A percentile compares a stretch with the other conserved stretches of the same genome.
These are phyloP conservation scores for Musa itinerans DNA, from an alignment of 176 grass and related monocot species.

Conservation along the genomic window DNA sequence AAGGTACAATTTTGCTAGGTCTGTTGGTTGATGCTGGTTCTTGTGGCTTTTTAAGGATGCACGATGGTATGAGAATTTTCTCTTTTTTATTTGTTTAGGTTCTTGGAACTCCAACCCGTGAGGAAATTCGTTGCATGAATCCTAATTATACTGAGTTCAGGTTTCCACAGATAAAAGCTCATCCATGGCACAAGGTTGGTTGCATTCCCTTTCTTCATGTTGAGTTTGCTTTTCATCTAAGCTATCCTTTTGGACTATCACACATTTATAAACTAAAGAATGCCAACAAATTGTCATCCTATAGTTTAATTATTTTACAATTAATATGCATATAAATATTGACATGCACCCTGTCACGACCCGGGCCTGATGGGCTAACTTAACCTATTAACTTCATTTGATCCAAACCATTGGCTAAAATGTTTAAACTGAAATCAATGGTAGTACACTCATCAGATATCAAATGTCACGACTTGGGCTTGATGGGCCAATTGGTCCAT, in stretches of 20 bases:
- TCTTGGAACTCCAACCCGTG: slow-evolving; percentile 63
- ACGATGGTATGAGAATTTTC: not conserved
- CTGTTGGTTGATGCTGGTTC: not conserved
- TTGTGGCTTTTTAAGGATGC: not conserved
- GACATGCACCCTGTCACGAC: not conserved
- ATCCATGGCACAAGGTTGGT: slow-evolving; percentile 67
- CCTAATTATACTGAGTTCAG: slow-evolving; percentile 65
- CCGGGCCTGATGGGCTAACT: too few species aligned
- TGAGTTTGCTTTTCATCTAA: not conserved
- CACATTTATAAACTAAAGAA: not conserved
- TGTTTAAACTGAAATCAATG: too few species aligned
- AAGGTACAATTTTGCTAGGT: slow-evolving; percentile 1
- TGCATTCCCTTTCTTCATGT: not conserved
- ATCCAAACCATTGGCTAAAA: too few species aligned
- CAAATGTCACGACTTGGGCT: too few species aligned
- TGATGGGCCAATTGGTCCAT: too few species aligned
- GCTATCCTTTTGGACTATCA: not conserved
- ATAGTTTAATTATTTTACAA: not conserved
- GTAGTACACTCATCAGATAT: too few species aligned
- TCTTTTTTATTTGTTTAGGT: slow-evolving; percentile 33
- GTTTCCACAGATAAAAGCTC: slow-evolving; percentile 67
- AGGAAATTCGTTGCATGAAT: slow-evolving; percentile 77
- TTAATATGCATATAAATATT: not conserved
- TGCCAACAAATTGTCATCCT: not conserved
- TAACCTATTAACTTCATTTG: too few species aligned